Evolutionary conservation across 352 stramenopile genomes (phyloP).

Genomic region (Thalassiosira mediterranea): DNA sequence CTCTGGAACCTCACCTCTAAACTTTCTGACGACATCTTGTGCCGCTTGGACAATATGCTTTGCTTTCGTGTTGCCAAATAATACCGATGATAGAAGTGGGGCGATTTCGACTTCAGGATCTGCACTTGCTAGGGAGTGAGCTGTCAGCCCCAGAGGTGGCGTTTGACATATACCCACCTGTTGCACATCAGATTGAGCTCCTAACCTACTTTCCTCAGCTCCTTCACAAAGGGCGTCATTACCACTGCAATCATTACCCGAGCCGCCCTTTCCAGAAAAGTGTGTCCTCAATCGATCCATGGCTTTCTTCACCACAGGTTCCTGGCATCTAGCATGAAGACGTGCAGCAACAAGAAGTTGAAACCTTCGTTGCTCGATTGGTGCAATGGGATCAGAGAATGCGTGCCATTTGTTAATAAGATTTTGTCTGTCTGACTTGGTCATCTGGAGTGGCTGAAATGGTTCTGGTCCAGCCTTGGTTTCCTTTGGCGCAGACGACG

Average conservation of each 20-base stretch:
- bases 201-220: too few species aligned
- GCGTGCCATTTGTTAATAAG: slow-evolving; percentile 58
- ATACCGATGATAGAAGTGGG: slow-evolving; percentile 54
- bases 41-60: slow-evolving; percentile 70
- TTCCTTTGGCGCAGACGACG: too few species aligned
- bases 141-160: slow-evolving; percentile 33
- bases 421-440: slow-evolving; percentile 4
- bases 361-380: slow-evolving; percentile 62
- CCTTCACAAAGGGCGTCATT: too few species aligned
- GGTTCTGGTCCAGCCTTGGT: too few species aligned
- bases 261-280: slow-evolving; percentile 27
- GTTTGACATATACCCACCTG: too few species aligned
- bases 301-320: slow-evolving; percentile 53
- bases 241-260: slow-evolving; percentile 5
- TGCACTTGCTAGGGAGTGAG: slow-evolving; percentile 27
- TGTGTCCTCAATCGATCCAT: slow-evolving; percentile 51
- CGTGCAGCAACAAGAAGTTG: slow-evolving; percentile 69
- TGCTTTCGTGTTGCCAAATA: slow-evolving; percentile 72
- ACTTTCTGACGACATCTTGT: slow-evolving; percentile 53
- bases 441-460: not conserved
- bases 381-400: slow-evolving; percentile 47
- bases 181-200: too few species aligned
- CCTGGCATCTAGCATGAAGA: slow-evolving; percentile 72
- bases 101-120: slow-evolving; percentile 56
- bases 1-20: slow-evolving; percentile 68